phyloP scores from a whole-genome alignment of 2,329 filamentous ascomycete species.

The Diaporthe citrichinensis region DNA sequence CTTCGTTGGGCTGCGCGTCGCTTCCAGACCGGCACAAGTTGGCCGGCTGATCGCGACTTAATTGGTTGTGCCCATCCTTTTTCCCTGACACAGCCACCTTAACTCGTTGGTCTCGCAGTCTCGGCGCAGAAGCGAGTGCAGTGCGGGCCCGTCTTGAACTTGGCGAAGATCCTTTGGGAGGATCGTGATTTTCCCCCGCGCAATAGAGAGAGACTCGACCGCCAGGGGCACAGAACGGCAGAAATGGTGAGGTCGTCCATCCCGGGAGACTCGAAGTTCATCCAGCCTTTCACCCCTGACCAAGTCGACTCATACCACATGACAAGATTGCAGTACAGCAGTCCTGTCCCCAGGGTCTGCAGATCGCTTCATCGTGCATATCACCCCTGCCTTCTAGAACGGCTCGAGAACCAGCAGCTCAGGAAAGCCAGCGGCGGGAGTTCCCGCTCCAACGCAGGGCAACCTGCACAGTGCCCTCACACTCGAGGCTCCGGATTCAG shows the following conservation, averaged over 20 bases:
- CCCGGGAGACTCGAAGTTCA: neutral
- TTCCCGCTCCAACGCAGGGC: neutral
- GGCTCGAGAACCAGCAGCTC: slow-evolving; percentile 14
- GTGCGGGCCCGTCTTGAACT: slow-evolving; percentile 16
- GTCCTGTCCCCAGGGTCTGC: slow-evolving; percentile 7
- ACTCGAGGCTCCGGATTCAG: neutral
- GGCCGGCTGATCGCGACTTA: slow-evolving; percentile 20
- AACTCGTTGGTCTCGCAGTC: slow-evolving; percentile 18
- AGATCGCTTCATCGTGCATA: slow-evolving; percentile 33
- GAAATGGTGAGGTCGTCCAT: neutral
- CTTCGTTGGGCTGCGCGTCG: slow-evolving; percentile 24
- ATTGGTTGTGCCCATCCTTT: slow-evolving; percentile 30
- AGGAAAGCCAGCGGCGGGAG: neutral
- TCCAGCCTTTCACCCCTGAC: neutral
- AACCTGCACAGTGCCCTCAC: neutral
- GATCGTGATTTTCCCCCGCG: slow-evolving; percentile 11
- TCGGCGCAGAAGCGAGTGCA: slow-evolving; percentile 33
- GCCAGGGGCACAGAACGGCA: neutral
- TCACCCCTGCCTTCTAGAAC: slow-evolving; percentile 31
- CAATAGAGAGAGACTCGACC: neutral
- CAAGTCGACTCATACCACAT: slow-evolving; percentile 20
- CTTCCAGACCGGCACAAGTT: slow-evolving; percentile 20
- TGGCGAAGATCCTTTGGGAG: slow-evolving; percentile 27
- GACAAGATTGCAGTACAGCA: neutral
- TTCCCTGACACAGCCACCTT: slow-evolving; percentile 26